Conservation (phyloP, 306 rosid genomes). For the Quercus berberidifolia region DNA sequence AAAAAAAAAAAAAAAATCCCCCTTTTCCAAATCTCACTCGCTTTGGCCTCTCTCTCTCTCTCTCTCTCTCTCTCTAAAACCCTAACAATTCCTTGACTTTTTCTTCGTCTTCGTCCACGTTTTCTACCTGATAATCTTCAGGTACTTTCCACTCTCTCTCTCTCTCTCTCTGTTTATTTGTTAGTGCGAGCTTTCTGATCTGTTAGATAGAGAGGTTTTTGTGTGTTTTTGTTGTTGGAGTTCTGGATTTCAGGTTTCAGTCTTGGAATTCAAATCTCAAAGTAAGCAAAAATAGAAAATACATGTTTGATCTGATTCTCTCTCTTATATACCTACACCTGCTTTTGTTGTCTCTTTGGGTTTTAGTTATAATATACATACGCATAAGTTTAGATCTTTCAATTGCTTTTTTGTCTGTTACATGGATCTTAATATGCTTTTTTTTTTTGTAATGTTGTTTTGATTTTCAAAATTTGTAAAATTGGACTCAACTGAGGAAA, state of each 20-base stretch:
- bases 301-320: neutral
- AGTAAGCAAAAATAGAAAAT: neutral
- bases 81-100: neutral
- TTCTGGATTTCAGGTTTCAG: neutral
- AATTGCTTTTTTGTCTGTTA: neutral
- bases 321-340: neutral
- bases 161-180: neutral
- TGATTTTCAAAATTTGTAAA: neutral
- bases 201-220: neutral
- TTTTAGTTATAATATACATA: no score
- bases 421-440: no score
- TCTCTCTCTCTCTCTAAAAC: neutral
- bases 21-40: neutral
- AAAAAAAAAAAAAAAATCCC: neutral
- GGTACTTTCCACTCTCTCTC: constrained; percentile 12
- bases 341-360: neutral
- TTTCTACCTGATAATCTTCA: neutral
- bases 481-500: neutral
- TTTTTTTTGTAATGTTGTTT: neutral
- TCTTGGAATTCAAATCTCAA: neutral
- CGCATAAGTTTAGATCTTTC: neutral
- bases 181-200: neutral
- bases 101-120: neutral
- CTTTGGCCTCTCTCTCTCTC: neutral
- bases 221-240: no score